Evolutionary conservation across 1,284 basidiomycete species (phyloP).

Genomic region (Moesziomyces sp.): DNA sequence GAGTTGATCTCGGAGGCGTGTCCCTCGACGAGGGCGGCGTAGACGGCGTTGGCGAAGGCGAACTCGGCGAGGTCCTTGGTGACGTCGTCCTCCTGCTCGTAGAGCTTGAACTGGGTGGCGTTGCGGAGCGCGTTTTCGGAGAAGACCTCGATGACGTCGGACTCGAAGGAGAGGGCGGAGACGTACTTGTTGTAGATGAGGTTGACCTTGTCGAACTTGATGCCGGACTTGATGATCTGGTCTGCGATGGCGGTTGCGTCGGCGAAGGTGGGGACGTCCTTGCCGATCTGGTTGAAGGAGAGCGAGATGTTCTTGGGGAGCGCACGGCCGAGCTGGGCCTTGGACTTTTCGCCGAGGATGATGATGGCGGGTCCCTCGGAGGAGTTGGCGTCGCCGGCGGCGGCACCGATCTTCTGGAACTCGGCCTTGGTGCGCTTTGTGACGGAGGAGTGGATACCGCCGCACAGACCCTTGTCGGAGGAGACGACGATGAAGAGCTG

Average conservation of each 20-base stretch:
- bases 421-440: constrained; percentile 85
- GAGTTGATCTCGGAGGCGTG: constrained; percentile 91
- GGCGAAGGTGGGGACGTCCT: constrained; percentile 95
- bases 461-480: constrained; percentile 99
- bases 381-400: constrained; percentile 69
- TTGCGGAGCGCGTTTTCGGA: constrained; percentile 70
- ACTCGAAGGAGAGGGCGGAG: constrained; percentile 91
- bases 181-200: constrained; percentile 96
- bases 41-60: constrained; percentile 95
- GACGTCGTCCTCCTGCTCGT: constrained; percentile 74
- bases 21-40: constrained; percentile 90
- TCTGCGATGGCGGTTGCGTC: constrained; percentile 95
- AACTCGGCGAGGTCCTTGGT: constrained; percentile 96
- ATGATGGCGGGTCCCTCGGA: constrained; percentile 58
- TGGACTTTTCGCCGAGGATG: constrained; percentile 95
- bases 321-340: constrained; percentile 83
- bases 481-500: constrained; percentile 83
- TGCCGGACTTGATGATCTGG: constrained; percentile 85
- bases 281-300: constrained; percentile 97
- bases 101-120: constrained; percentile 70
- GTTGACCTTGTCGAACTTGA: constrained; percentile 85
- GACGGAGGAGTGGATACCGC: constrained; percentile 99
- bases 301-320: constrained; percentile 79
- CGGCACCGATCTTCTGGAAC: constrained; percentile 70
- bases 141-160: constrained; percentile 77